phyloP scores from a whole-genome alignment of 805 yeast species.

The Lachancea quebecensis region DNA sequence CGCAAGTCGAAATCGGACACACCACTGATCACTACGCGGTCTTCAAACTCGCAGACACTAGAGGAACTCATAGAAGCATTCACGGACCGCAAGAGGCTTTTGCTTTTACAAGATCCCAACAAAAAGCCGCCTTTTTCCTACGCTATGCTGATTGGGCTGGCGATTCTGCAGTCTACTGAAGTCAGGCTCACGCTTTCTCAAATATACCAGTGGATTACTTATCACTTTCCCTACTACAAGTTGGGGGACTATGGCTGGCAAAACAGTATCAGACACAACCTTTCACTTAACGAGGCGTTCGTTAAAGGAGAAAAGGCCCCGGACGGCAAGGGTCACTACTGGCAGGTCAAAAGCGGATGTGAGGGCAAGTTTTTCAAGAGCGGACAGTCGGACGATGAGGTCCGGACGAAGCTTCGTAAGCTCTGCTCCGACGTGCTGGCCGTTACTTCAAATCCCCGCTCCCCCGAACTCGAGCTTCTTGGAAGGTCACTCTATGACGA shows the following conservation, averaged over 20 bases:
- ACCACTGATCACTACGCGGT: constrained; percentile 15
- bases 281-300: constrained; percentile 89
- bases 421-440: constrained; percentile 3
- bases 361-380: constrained; percentile 72
- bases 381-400: constrained; percentile 19
- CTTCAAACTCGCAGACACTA: constrained; percentile 26
- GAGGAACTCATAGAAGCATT: constrained; percentile 26
- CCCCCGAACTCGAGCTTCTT: background rate
- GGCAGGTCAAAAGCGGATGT: constrained; percentile 82
- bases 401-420: constrained; percentile 15
- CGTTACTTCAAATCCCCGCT: background rate
- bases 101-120: constrained; percentile 11
- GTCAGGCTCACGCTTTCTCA: constrained; percentile 71
- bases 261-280: constrained; percentile 90
- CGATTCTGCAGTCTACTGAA: constrained; percentile 72
- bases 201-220: constrained; percentile 87
- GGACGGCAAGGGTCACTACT: constrained; percentile 81
- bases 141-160: constrained; percentile 90
- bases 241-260: constrained; percentile 94
- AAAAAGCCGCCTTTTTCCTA: constrained; percentile 88
- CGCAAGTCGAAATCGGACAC: constrained; percentile 22
- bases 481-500: background rate
- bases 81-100: constrained; percentile 7
- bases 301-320: constrained; percentile 82
- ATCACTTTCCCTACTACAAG: constrained; percentile 75